phyloP scores from a whole-genome alignment of 1,139 yeast species.

The Dujonia santamariae region DNA sequence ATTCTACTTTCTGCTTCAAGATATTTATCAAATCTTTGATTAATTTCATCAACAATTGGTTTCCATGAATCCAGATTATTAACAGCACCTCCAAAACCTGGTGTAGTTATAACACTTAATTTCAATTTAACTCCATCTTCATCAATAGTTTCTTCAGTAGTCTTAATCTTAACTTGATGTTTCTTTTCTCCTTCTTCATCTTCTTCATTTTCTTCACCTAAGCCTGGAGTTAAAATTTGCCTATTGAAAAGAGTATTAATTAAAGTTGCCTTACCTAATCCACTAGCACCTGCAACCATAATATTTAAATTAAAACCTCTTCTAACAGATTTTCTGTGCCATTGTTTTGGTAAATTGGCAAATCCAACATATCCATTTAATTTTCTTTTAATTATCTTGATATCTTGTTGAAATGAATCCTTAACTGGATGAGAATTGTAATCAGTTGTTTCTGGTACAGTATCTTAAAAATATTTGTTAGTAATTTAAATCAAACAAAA shows the following conservation, averaged over 20 bases:
- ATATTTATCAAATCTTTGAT: conserved; percentile 78
- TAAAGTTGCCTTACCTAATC: conserved; percentile 91
- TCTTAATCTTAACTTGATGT: conserved; percentile 41
- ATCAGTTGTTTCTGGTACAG: conserved; percentile 6
- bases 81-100: conserved; percentile 91
- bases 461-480: conserved; percentile 4
- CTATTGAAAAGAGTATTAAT: conserved; percentile 88
- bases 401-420: conserved; percentile 29
- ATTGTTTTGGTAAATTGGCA: conserved; percentile 96
- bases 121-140: conserved; percentile 91
- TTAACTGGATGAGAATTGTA: conserved; percentile 12
- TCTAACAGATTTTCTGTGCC: conserved; percentile 94
- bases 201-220: conserved; percentile 14
- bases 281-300: conserved; percentile 88
- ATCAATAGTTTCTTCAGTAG: conserved; percentile 71
- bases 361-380: conserved; percentile 94
- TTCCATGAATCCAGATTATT: conserved; percentile 90
- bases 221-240: conserved; percentile 46
- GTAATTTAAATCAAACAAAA: conserved; percentile 3
- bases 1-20: conserved; percentile 89
- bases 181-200: conserved; percentile 14
- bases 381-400: conserved; percentile 71
- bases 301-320: conserved; percentile 91
- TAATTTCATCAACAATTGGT: conserved; percentile 89
- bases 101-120: conserved; percentile 83